Conservation (phyloP, 345 rosid species). For the Citrus medica region DNA sequence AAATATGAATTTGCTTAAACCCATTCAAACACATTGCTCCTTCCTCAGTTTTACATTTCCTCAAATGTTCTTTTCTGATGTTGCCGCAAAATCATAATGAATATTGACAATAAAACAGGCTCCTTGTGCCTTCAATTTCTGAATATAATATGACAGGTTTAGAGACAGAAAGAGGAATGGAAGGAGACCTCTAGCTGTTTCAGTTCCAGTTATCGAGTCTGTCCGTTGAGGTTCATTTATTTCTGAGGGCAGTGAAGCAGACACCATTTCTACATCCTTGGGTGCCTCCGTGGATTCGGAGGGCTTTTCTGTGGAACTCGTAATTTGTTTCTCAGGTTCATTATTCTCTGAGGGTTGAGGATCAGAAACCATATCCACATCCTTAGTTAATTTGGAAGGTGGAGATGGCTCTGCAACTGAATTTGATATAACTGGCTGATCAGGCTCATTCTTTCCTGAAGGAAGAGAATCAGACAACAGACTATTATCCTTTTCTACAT, state of each 20-base stretch:
- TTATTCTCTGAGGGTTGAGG: conserved; percentile 19
- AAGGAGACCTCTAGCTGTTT: conserved; percentile 35
- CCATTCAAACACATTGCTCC: background rate
- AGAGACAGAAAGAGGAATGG: background rate
- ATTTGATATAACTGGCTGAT: conserved; percentile 28
- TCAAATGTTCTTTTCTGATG: background rate
- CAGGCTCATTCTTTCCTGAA: conserved; percentile 36
- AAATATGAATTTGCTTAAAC: background rate
- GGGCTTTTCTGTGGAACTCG: conserved; percentile 11
- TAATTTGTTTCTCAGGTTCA: conserved; percentile 11
- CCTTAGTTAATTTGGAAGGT: conserved; percentile 22
- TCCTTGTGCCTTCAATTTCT: background rate
- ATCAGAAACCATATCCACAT: conserved; percentile 30
- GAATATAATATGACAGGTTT: background rate
- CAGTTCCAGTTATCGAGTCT: conserved; percentile 23
- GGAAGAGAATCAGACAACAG: conserved; percentile 32
- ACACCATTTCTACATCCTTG: conserved; percentile 40
- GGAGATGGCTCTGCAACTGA: conserved; percentile 29
- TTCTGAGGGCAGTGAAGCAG: conserved; percentile 27
- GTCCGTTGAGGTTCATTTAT: conserved; percentile 20
- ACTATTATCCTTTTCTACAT: conserved; percentile 35
- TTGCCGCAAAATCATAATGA: background rate
- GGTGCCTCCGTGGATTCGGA: conserved; percentile 21
- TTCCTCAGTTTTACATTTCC: background rate
- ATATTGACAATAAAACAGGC: background rate